Evolutionary conservation across 202 grass and related monocot genomes (phyloP), one percentile per base, ranked within the genome.

Genomic region (Sporobolus alterniflorus): DNA sequence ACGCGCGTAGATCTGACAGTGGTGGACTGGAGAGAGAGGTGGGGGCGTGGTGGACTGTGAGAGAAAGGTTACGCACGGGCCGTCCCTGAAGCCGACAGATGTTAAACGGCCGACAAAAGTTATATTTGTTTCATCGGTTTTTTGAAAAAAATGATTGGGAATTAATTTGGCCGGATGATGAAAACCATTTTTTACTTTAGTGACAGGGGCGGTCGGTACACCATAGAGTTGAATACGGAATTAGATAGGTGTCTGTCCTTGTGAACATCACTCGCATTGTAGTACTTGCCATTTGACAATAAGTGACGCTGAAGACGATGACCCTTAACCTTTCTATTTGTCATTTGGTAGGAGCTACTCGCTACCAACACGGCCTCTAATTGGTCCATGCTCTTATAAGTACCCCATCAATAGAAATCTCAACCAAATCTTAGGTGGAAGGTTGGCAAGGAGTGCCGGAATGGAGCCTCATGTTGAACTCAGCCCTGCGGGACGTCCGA

Each of bases 401-500:
- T 28, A 57, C 47, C 12, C 14, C 73, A 50, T 55, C 57, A n/a
- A 49, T 29, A 61, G 18, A 42, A 32, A 36, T 22, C 12, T 20
- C 73, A 78, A 65, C 34, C 7, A 48, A 60, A 75, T 56, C 52
- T 61, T 89, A 80, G 76, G 87, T 89, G 76, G 11, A 46, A 81
- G 82, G 64, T 89, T 85, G 87, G 82, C 52, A 13, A 47, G 64
- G 21, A 70, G 70, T 61, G 51, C 47, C 20, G 46, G 67, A 73
- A 85, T 85, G 87, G 87, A 89, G 76, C 70, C 70, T 20, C 70
- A 85, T 21, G 34, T 85, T 8, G 82, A 89, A 82, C 76, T 89
- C 76, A 81, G 15, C 76, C 67, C 26, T 44, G 6, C 52, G 60
- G 80, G 64, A 5, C 20, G 26, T 52, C 43, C 9, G 61, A 70